phyloP scores from a whole-genome alignment of 2,329 filamentous ascomycete species.

The Botrytis sinoallii region DNA sequence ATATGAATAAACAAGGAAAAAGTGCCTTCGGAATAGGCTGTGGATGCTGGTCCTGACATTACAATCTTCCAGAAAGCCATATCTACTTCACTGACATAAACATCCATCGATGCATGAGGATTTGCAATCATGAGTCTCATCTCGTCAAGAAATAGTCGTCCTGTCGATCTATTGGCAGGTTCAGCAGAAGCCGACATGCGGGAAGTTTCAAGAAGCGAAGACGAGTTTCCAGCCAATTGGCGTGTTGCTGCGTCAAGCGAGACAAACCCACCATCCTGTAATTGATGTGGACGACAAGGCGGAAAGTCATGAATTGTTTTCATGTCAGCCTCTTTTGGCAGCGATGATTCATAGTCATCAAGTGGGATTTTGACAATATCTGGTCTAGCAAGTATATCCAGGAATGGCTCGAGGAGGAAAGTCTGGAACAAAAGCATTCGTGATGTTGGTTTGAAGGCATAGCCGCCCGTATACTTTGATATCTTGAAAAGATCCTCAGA shows the following conservation, averaged over 20 bases:
- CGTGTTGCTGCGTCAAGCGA: not conserved
- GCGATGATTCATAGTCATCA: not conserved
- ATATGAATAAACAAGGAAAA: not conserved
- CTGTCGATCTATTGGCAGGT: not conserved
- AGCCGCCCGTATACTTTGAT: not conserved
- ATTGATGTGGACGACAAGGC: not conserved
- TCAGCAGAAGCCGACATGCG: not conserved
- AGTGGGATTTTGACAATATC: not conserved
- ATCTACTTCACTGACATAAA: not conserved
- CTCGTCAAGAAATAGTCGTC: not conserved
- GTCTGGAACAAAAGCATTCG: not conserved
- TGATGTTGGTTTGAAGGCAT: not conserved
- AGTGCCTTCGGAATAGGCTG: not conserved
- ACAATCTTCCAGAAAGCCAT: not conserved
- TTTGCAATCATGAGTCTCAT: not conserved
- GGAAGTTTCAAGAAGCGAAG: not conserved
- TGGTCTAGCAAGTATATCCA: not conserved
- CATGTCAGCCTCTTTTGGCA: not conserved
- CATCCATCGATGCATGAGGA: not conserved
- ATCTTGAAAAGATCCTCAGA: not conserved
- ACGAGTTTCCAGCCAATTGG: not conserved
- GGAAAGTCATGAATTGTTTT: not conserved
- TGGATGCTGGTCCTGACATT: not conserved
- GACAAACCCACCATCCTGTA: not conserved
- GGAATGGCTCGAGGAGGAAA: not conserved